Evolutionary conservation across 352 stramenopile genomes (phyloP), one percentile per base, ranked within the genome.

Genomic region (Nothophytophthora sp.): DNA sequence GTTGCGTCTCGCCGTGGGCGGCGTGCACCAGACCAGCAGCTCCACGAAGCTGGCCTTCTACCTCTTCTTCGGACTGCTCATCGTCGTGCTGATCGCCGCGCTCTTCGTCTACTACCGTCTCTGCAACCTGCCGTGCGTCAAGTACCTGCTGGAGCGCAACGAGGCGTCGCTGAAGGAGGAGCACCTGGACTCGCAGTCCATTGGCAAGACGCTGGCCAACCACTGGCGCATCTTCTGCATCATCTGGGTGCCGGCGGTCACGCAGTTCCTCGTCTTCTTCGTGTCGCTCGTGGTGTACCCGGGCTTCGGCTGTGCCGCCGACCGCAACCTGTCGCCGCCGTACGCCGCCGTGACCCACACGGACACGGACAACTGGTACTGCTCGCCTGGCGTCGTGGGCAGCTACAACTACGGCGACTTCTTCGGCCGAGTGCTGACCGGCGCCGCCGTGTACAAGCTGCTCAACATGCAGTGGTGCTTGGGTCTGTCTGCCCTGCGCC

Each of bases 351-450:
- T 60, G 8, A 20, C 18, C 0, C 47, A 73, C 38, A 25, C 28
- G 13, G 44, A 68, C 15, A 70, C 57, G 0, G 20, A 7, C 2
- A 53, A 57, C 11, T 88, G 76, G 79, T 85, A 81, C 50, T 74
- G 60, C 41, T 51, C 70, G 5, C 73, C 78, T 0, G 78, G 75
- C 13, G 76, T 86, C 23, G 73, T 87, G 11, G 78, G 63, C 5
- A 58, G 41, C 20, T 87, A 81, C 70, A 84, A 84, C 73, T 83
- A 76, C 61, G 76, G 76, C 7, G 76, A 87, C 50, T 81, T 81
- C 45, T 60, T 86, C 37, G 79, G 71, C 4, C 71, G 76, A 29
- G 44, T 87, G 19, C 36, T 85, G 30, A 84, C 55, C 30, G 61
- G 62, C 6, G 73, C 69, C 23, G 55, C 65, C 9, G 66, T 78